Percentiles rank a stretch among this genome's conserved stretches.
Evolutionary conservation across 768 basidiomycete genomes (phyloP).

Genomic region (Tephrocybe sp.): DNA sequence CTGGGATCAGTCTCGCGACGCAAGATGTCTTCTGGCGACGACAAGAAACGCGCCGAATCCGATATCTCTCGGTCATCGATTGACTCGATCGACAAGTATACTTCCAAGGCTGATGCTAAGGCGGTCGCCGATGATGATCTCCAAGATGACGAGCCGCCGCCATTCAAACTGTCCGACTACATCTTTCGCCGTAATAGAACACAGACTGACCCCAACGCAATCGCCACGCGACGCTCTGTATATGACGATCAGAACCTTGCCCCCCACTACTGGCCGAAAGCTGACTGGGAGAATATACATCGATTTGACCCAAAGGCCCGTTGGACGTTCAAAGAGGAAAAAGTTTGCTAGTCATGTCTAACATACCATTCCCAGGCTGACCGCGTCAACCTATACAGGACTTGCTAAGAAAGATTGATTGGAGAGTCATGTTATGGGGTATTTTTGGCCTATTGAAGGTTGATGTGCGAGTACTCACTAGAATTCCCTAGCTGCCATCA

Average conservation of each 20-base stretch:
- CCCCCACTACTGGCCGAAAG: slow-evolving; percentile 47
- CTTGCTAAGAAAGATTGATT: slow-evolving; percentile 56
- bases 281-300: slow-evolving; percentile 53
- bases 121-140: slow-evolving; percentile 26
- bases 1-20: background rate
- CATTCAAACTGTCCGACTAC: slow-evolving; percentile 33
- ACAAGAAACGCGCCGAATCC: background rate
- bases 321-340: slow-evolving; percentile 62
- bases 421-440: slow-evolving; percentile 27
- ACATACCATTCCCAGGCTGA: too few species aligned
- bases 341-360: slow-evolving; percentile 22
- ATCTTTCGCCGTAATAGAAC: slow-evolving; percentile 24
- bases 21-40: background rate
- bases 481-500: slow-evolving; percentile 39
- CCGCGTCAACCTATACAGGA: too few species aligned
- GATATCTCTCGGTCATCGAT: slow-evolving; percentile 8
- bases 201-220: slow-evolving; percentile 33
- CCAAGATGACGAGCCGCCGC: slow-evolving; percentile 32
- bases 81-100: slow-evolving; percentile 1
- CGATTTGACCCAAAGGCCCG: slow-evolving; percentile 57
- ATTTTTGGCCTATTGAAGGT: background rate
- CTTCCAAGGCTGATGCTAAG: slow-evolving; percentile 13
- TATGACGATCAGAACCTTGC: slow-evolving; percentile 50
- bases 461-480: background rate
- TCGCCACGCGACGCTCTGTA: slow-evolving; percentile 49